phyloP scores from a whole-genome alignment of 495 filamentous ascomycete genomes.

The Talaromyces liani region DNA sequence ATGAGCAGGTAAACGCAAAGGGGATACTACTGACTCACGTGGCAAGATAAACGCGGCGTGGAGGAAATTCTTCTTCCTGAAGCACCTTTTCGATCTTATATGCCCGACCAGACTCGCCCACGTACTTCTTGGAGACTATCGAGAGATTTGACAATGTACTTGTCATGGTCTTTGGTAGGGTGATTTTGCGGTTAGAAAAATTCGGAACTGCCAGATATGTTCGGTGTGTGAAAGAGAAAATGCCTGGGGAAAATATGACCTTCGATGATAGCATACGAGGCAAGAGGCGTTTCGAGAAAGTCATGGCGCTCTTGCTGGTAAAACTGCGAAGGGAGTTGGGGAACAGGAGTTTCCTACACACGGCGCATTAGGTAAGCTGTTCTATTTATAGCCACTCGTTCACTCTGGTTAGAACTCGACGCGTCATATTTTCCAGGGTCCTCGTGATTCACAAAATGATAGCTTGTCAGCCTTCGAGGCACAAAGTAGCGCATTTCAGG shows the following conservation, averaged over 20 bases:
- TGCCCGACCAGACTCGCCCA: slow-evolving; percentile 21
- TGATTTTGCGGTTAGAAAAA: background rate
- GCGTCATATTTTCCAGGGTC: no score
- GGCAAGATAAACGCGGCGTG: slow-evolving; percentile 19
- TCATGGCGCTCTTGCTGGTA: background rate
- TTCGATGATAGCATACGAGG: background rate
- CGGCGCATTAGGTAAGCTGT: no score
- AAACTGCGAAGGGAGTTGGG: background rate
- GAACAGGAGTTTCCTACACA: no score
- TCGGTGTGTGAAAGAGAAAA: background rate
- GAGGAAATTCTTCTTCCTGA: slow-evolving; percentile 17
- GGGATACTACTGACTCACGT: slow-evolving; percentile 10
- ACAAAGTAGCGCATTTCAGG: no score
- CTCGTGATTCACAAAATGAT: no score
- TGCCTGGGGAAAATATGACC: background rate
- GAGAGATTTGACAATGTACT: background rate
- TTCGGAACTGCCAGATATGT: background rate
- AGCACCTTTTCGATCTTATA: slow-evolving; percentile 27
- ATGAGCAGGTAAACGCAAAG: slow-evolving; percentile 10
- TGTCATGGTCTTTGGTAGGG: background rate
- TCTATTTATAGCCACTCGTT: no score
- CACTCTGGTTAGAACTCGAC: no score
- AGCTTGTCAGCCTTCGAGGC: no score
- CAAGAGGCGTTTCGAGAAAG: background rate
- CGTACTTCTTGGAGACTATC: slow-evolving; percentile 3